These are phyloP conservation scores for Fomitopsis schrenkii DNA, from an alignment of 1,284 basidiomycete species.

Conservation along the genomic window DNA sequence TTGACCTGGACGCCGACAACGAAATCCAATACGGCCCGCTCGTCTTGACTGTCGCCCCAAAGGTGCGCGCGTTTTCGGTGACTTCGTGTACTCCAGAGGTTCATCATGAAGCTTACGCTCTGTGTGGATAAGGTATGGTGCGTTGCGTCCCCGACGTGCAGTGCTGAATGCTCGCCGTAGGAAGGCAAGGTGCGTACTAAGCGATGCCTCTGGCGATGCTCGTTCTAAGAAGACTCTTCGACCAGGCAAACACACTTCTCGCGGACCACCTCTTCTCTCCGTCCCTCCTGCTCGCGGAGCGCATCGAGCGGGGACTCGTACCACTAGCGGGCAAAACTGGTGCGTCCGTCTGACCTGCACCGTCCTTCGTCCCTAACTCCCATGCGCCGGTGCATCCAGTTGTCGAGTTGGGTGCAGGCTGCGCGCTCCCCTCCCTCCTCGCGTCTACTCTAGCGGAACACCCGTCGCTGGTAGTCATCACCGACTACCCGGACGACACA, in stretches of 20 bases:
- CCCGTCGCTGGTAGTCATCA: conserved; percentile 52
- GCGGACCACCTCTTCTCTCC: conserved; percentile 73
- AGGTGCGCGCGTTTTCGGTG: conserved; percentile 32
- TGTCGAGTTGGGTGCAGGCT: conserved; percentile 64
- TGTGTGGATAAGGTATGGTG: background rate
- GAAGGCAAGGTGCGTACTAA: conserved; percentile 47
- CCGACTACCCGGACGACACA: conserved; percentile 62
- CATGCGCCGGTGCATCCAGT: conserved; percentile 31
- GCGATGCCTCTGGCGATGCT: background rate
- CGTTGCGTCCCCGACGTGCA: conserved; percentile 2
- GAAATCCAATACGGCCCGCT: conserved; percentile 45
- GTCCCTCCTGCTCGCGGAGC: conserved; percentile 59
- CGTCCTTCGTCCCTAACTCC: background rate
- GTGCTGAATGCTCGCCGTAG: conserved; percentile 27
- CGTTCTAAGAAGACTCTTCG: background rate
- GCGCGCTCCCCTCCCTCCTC: conserved; percentile 61
- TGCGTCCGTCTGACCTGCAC: conserved; percentile 15
- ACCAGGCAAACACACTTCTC: conserved; percentile 61
- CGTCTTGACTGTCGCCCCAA: conserved; percentile 45
- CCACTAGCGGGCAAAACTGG: conserved; percentile 35
- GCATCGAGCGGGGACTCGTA: conserved; percentile 53
- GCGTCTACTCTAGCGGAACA: conserved; percentile 39
- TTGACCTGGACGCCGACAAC: conserved; percentile 27
- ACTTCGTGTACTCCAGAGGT: background rate
- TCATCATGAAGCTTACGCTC: too few relatives aligned